Evolutionary conservation across 305 asterid species (phyloP), one percentile per base, ranked within the genome.

Genomic region (Ajuga reptans): DNA sequence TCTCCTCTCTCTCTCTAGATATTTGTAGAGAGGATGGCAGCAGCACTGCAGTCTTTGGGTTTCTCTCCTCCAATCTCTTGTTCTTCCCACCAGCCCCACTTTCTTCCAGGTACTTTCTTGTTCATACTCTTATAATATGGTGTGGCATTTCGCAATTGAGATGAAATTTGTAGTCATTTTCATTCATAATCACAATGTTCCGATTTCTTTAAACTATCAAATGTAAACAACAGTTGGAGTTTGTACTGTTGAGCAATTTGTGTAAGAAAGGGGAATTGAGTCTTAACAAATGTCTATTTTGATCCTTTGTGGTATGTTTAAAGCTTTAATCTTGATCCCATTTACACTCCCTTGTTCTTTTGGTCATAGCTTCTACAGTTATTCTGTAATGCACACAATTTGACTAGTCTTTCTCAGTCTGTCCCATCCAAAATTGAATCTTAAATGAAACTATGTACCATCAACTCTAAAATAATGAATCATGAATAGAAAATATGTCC

Each of bases 31-130:
- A n/a, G n/a, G n/a, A 53, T 50, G 33, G 83, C 84, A 91, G 92
- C 96, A 63, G 74, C 87, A 54, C 84, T 88, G 58, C 96, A 85
- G 33, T 86, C 89, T 21, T 71, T 89, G 51, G 88, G 82, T 66
- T 80, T 83, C 80, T 80, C 89, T 34, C 80, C 89, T 45, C 79
- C 87, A 14, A 60, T 83, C 75, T 85, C 96, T 56, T 89, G 54
- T 8, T 65, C 61, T 75, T 76, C 85, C 2, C 78, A 56, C 55
- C 86, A 73, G 1, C 80, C 86, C 17, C 86, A 82, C 64, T 66
- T 52, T 74, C 0, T 50, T 64, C 66, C 79, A 68, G 82, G 83
- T 77, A n/a, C 36, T 37, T 54, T 21, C 10, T 67, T 54, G 34
- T 5, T 57, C 50, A 10, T 1, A n/a, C n/a, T 46, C 5, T 6